Base-by-base conservation (phyloP, 1,139 yeast species). In the Taphrina communis region DNA sequence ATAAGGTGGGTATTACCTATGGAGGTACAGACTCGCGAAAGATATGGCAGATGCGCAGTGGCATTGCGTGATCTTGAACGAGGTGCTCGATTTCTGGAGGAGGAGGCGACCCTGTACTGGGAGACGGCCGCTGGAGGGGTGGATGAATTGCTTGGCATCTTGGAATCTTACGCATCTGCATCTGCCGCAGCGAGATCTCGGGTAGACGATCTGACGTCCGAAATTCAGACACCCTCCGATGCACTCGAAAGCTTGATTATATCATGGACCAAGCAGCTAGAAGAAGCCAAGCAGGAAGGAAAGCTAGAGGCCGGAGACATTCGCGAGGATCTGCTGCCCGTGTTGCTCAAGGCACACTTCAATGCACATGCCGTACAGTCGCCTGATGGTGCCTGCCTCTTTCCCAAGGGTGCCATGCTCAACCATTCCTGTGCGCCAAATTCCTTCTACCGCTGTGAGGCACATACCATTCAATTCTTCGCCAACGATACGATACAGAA, bases 291-390 rank as follows among this genome's bases (percentile, higher is more conserved):
- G 6, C 8, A 11, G n/a, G 21, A 21, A 12, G 50, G 38, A 6
- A n/a, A n/a, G 8, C 9, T 21, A 14, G 19, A 6, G 14, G 48
- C 38, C 35, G 35, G 38, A 19, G 50, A 38, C 36, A 53, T 35
- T 35, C 25, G 48, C 6, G 44, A 62, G 36, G 65, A 50, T 7
- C 21, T 19, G 19, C 12, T 55, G 12, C 14, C 35, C 4, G 25
- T 63, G 12, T 17, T 63, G 19, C 60, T 63, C 19, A 46, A 55
- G 21, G 55, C 67, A 5, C 67, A 63, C 25, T 55, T 63, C 50
- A 63, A 63, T 38, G 67, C 67, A 12, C 67, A 63, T n/a, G 59
- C 59, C 6, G 67, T 58, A 44, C 50, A 62, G 39, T 31, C 59
- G n/a, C 52, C 53, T 6, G 48, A 42, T 21, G 61, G 52, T 6